phyloP scores from a whole-genome alignment of 352 stramenopile genomes.

The Phytophthora colocasiae region DNA sequence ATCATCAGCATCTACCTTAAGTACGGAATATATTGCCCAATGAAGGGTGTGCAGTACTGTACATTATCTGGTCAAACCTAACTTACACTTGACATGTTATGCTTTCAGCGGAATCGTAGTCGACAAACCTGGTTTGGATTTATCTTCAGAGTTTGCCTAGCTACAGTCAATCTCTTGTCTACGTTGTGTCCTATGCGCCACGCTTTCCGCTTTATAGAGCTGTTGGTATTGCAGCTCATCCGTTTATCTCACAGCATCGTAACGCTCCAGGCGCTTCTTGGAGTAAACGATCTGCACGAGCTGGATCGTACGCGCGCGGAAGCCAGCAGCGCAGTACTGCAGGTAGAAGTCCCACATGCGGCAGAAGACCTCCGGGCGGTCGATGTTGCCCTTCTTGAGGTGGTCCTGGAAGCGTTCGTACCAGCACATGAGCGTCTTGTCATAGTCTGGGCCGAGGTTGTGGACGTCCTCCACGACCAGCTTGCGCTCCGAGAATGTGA shows the following conservation, averaged over 20 bases:
- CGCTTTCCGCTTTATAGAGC: conserved; percentile 22
- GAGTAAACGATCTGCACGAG: conserved; percentile 87
- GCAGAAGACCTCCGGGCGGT: conserved; percentile 84
- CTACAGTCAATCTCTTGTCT: conserved; percentile 31
- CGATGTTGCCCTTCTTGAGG: conserved; percentile 75
- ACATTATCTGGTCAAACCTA: too few species aligned
- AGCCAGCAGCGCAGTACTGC: conserved; percentile 90
- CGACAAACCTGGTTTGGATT: conserved; percentile 20
- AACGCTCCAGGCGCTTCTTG: conserved; percentile 83
- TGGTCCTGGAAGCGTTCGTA: conserved; percentile 87
- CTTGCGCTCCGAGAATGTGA: conserved; percentile 82
- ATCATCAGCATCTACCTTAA: too few species aligned
- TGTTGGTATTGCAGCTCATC: conserved; percentile 6
- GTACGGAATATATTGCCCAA: too few species aligned
- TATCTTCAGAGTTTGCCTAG: conserved; percentile 31
- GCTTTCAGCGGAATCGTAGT: not conserved
- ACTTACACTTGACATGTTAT: too few species aligned
- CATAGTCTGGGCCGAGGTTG: conserved; percentile 90
- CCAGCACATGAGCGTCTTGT: conserved; percentile 92
- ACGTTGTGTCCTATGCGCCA: conserved; percentile 25
- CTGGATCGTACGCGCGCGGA: conserved; percentile 88
- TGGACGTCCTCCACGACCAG: conserved; percentile 84
- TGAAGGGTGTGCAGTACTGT: too few species aligned
- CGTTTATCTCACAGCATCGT: conserved; percentile 82
- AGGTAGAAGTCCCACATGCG: conserved; percentile 93